Base-by-base conservation (phyloP, 2,329 filamentous ascomycete genomes). In the Cladorrhinum sp. region DNA sequence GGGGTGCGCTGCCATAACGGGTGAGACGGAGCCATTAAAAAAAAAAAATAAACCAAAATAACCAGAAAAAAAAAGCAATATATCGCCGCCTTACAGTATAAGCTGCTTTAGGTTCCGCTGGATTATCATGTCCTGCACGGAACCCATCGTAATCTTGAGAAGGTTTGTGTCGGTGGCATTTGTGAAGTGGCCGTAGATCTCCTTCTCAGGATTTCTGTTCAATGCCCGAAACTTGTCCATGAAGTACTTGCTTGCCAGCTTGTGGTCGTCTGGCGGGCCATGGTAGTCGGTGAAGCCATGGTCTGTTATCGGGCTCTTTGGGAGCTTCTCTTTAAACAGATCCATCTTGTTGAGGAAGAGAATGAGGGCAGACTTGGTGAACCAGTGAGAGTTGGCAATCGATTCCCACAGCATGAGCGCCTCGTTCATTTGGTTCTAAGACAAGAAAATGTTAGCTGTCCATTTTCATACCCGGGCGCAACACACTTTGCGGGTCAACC, bases 271-370 rank as follows among this genome's bases (percentile, higher is more conserved):
- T 36, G 85, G 76, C 9, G 88, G 85, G 27, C 90, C 90, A 64
- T 85, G 83, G 77, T 91, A 93, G 71, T 93, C 90, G 48, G 89
- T 89, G 76, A 93, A 93, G 62, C 85, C 85, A 70, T 91, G 87
- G 58, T 86, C 84, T 60, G 84, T 85, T 66, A 93, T 89, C 2
- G 90, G 87, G 65, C 87, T 91, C 59, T 82, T 79, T 2, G 81
- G 75, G 36, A 93, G 80, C 78, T 93, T 93, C 69, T 88, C 85
- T 73, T 85, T 89, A 81, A 93, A 93, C 12, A 93, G 79, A 74
- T 93, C 90, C 78, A 93, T 92, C 79, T 93, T 93, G 81, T 93
- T 93, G 62, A 93, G 81, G 77, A 93, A 93, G 55, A 93, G 83
- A 66, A 93, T 93, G 62, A 93, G 87, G 1, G 90, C 86, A 45